Evolutionary conservation across 306 rosid genomes (phyloP).

Genomic region (Dryas drummondii): DNA sequence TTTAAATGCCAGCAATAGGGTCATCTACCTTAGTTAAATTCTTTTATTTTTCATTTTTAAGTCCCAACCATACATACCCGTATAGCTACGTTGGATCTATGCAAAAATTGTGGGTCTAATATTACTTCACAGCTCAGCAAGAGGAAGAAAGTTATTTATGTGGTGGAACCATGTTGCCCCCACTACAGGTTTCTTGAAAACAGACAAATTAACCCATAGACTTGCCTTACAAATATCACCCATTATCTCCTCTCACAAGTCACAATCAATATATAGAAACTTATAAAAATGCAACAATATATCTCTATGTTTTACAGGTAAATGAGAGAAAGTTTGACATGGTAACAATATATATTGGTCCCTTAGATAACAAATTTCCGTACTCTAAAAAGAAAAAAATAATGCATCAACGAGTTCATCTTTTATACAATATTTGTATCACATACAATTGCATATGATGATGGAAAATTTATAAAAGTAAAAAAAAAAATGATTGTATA

Average conservation of each 20-base stretch:
- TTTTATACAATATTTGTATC: too few relatives aligned
- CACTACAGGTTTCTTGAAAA: conserved; percentile 12
- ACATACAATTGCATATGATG: too few relatives aligned
- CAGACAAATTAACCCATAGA: not conserved
- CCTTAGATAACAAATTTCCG: too few relatives aligned
- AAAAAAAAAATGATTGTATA: too few relatives aligned
- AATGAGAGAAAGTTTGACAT: too few relatives aligned
- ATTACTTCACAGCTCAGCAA: conserved; percentile 34
- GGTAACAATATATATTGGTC: too few relatives aligned
- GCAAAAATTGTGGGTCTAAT: not conserved
- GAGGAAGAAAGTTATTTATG: not conserved
- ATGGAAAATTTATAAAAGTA: too few relatives aligned
- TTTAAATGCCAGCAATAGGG: conserved; percentile 43
- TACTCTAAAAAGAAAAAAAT: too few relatives aligned
- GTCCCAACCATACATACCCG: conserved; percentile 21
- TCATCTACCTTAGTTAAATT: conserved; percentile 28
- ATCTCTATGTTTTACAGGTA: too few relatives aligned
- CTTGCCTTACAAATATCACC: not conserved
- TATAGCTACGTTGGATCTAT: conserved; percentile 1
- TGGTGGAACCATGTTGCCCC: conserved; percentile 13
- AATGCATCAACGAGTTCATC: too few relatives aligned
- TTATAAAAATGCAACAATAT: too few relatives aligned
- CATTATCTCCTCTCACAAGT: not conserved
- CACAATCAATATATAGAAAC: not conserved
- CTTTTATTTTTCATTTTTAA: conserved; percentile 5